phyloP scores from a whole-genome alignment of 1,284 basidiomycete species.

The Tilletia walkeri region DNA sequence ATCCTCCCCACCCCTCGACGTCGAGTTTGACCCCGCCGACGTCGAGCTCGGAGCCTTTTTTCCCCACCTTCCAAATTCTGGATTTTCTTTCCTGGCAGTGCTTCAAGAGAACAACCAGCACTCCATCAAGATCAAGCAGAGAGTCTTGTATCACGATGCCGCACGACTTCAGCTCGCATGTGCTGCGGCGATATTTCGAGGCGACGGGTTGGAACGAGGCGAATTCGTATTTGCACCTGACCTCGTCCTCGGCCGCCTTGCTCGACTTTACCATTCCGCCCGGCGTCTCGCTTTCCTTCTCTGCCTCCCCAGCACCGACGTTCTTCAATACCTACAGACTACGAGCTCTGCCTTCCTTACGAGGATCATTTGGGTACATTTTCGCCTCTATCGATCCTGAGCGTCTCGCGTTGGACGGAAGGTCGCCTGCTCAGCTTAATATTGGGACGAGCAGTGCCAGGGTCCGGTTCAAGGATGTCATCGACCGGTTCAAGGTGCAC shows the following conservation, averaged over 20 bases:
- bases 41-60: too few species aligned
- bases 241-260: conserved; percentile 71
- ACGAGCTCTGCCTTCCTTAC: conserved; percentile 83
- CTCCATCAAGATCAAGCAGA: too few species aligned
- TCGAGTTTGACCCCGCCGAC: too few species aligned
- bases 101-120: too few species aligned
- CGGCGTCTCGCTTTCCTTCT: conserved; percentile 76
- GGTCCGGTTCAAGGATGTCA: conserved; percentile 80
- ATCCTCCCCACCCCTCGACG: too few species aligned
- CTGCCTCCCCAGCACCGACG: conserved; percentile 77
- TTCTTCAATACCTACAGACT: conserved; percentile 88
- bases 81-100: too few species aligned
- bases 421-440: conserved; percentile 56
- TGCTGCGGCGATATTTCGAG: conserved; percentile 82
- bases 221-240: conserved; percentile 86
- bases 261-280: conserved; percentile 78
- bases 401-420: conserved; percentile 19
- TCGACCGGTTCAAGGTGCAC: conserved; percentile 70
- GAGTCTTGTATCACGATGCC: not conserved
- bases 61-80: too few species aligned
- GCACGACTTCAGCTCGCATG: conserved; percentile 64
- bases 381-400: conserved; percentile 63
- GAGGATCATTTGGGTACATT: conserved; percentile 89
- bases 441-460: conserved; percentile 46
- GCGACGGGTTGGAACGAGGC: conserved; percentile 95